Conservation (phyloP, 2,329 filamentous ascomycete genomes). For the Aspergillus fischeri region DNA sequence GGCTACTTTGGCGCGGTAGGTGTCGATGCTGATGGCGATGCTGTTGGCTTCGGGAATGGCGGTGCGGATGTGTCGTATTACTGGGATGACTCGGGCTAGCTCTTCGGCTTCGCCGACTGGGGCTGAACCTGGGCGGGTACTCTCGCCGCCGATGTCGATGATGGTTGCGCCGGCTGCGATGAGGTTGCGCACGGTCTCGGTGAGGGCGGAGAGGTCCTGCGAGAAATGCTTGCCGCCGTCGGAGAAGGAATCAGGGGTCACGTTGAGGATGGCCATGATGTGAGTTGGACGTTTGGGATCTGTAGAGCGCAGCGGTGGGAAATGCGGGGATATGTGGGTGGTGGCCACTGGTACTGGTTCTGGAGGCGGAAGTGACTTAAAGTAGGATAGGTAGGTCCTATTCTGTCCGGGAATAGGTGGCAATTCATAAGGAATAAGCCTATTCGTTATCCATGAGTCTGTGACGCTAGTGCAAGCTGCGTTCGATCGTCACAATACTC, state of each 20-base stretch:
- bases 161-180: constrained; percentile 71
- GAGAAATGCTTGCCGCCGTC: constrained; percentile 68
- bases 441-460: constrained; percentile 13
- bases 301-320: constrained; percentile 56
- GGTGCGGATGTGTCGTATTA: constrained; percentile 66
- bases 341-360: constrained; percentile 36
- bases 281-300: constrained; percentile 59
- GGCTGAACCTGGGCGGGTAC: constrained; percentile 71
- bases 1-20: constrained; percentile 82
- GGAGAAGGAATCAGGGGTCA: constrained; percentile 96
- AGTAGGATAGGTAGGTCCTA: constrained; percentile 32
- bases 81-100: constrained; percentile 70
- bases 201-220: constrained; percentile 47
- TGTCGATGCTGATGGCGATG: constrained; percentile 83
- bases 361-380: constrained; percentile 32
- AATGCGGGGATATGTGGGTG: constrained; percentile 32
- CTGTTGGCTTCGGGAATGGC: constrained; percentile 58
- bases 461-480: neutral
- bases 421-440: constrained; percentile 39
- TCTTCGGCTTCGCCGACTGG: constrained; percentile 72
- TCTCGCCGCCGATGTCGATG: constrained; percentile 90
- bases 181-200: constrained; percentile 57
- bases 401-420: constrained; percentile 27
- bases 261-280: constrained; percentile 91
- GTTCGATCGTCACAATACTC: constrained; percentile 7